Percentiles rank a stretch among this genome's conserved stretches.
Conservation (phyloP, 2,329 filamentous ascomycete species). For the Colletotrichum trifolii region DNA sequence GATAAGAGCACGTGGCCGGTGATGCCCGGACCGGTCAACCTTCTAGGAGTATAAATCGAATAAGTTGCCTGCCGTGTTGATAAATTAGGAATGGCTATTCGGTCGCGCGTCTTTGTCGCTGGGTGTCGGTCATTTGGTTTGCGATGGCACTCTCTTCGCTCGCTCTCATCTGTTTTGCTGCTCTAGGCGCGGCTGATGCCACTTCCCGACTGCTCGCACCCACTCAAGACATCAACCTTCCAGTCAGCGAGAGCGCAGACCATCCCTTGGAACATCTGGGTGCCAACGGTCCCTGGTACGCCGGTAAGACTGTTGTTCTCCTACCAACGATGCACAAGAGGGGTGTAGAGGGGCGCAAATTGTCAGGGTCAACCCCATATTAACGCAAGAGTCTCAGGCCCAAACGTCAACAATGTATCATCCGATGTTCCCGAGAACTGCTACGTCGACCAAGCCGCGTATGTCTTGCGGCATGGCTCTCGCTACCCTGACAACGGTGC, state of each 20-base stretch:
- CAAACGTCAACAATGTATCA: slow-evolving; percentile 66
- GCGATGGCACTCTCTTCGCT: slow-evolving; percentile 21
- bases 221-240: slow-evolving; percentile 42
- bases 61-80: not conserved
- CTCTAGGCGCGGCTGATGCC: slow-evolving; percentile 4
- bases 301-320: slow-evolving; percentile 48
- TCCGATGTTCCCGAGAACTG: slow-evolving; percentile 66
- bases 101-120: too few relatives aligned
- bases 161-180: slow-evolving; percentile 18
- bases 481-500: slow-evolving; percentile 71
- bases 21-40: slow-evolving; percentile 5
- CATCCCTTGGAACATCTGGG: slow-evolving; percentile 61
- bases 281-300: slow-evolving; percentile 64
- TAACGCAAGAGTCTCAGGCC: slow-evolving; percentile 50
- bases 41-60: not conserved
- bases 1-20: slow-evolving; percentile 24
- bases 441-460: slow-evolving; percentile 69
- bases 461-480: slow-evolving; percentile 70
- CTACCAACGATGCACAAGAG: too few relatives aligned
- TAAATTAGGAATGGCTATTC: too few relatives aligned
- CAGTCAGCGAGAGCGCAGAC: slow-evolving; percentile 43
- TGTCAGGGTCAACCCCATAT: too few relatives aligned
- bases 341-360: too few relatives aligned
- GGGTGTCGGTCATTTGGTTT: not conserved
- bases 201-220: slow-evolving; percentile 38